phyloP scores from a whole-genome alignment of 768 basidiomycete species.

The Paxillus rubicundulus region DNA sequence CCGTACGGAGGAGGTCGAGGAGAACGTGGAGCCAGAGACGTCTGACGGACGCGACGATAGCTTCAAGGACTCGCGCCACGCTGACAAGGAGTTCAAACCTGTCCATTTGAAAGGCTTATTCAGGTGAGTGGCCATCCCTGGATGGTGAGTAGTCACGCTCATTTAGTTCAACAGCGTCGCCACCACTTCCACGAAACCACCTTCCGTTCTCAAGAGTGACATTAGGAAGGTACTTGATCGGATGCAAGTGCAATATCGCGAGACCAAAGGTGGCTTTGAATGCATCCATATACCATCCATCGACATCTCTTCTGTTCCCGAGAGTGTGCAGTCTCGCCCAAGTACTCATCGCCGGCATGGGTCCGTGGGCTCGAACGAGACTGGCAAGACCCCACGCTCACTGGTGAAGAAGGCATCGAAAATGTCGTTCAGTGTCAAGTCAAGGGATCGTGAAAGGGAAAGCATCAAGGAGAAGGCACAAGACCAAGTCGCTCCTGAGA shows the following conservation, averaged over 20 bases:
- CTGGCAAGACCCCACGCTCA: conserved; percentile 47
- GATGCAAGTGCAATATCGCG: conserved; percentile 93
- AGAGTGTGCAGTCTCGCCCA: conserved; percentile 31
- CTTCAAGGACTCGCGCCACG: conserved; percentile 46
- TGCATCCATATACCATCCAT: conserved; percentile 96
- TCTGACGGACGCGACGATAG: conserved; percentile 39
- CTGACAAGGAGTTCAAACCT: conserved; percentile 83
- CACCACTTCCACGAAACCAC: conserved; percentile 90
- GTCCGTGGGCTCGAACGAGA: conserved; percentile 53
- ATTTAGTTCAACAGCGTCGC: conserved; percentile 61
- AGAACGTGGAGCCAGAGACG: conserved; percentile 42
- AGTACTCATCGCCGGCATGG: conserved; percentile 42
- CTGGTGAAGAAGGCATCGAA: conserved; percentile 76
- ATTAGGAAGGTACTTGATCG: conserved; percentile 85
- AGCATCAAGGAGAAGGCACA: conserved; percentile 45
- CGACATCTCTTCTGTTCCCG: conserved; percentile 74
- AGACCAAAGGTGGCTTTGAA: conserved; percentile 89
- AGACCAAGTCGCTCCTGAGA: conserved; percentile 39
- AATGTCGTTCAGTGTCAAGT: conserved; percentile 71
- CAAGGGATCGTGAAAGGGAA: conserved; percentile 47
- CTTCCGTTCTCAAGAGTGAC: conserved; percentile 76
- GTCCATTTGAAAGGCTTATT: conserved; percentile 96
- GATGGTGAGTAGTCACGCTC: conserved; percentile 1
- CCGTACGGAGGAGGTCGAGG: conserved; percentile 47
- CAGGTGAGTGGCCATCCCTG: conserved; percentile 48